Conservation (phyloP, 108 stramenopile genomes). For the Pseudonitzschia pungens region DNA sequence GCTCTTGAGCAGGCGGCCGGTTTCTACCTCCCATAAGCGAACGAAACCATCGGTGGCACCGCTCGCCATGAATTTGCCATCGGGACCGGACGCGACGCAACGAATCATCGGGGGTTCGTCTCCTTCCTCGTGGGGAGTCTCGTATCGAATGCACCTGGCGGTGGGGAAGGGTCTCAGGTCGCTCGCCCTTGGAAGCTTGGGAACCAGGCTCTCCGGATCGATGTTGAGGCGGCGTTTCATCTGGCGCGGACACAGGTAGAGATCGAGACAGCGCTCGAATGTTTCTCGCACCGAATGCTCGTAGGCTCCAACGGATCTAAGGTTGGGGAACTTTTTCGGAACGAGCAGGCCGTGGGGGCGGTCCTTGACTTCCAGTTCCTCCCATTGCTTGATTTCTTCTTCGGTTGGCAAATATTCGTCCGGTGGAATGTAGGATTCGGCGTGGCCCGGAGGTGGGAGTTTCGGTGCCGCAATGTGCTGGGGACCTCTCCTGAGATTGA, state of each 20-base stretch:
- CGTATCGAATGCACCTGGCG: conserved; percentile 81
- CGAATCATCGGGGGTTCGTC: conserved; percentile 64
- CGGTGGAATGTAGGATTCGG: conserved; percentile 96
- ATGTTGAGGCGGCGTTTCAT: conserved; percentile 94
- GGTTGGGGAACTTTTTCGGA: conserved; percentile 86
- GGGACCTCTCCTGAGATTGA: conserved; percentile 85
- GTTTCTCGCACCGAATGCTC: conserved; percentile 90
- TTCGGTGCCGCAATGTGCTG: conserved; percentile 98
- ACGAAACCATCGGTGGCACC: conserved; percentile 90
- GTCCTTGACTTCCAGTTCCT: conserved; percentile 85
- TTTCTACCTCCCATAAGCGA: conserved; percentile 95
- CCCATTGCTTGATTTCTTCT: conserved; percentile 93
- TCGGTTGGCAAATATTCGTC: conserved; percentile 94
- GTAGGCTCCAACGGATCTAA: conserved; percentile 95
- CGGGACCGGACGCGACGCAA: conserved; percentile 81
- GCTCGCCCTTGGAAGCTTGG: conserved; percentile 88
- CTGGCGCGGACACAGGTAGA: conserved; percentile 95
- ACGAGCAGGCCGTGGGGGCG: conserved; percentile 89
- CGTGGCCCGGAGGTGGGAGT: conserved; percentile 93
- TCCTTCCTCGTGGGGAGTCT: conserved; percentile 60
- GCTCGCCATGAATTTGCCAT: conserved; percentile 96
- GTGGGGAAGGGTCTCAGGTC: conserved; percentile 98
- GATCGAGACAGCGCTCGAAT: conserved; percentile 98
- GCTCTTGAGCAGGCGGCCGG: conserved; percentile 67
- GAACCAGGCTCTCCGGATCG: conserved; percentile 97